phyloP scores from a whole-genome alignment of 2,329 filamentous ascomycete species.

The Cladophialophora exuberans region DNA sequence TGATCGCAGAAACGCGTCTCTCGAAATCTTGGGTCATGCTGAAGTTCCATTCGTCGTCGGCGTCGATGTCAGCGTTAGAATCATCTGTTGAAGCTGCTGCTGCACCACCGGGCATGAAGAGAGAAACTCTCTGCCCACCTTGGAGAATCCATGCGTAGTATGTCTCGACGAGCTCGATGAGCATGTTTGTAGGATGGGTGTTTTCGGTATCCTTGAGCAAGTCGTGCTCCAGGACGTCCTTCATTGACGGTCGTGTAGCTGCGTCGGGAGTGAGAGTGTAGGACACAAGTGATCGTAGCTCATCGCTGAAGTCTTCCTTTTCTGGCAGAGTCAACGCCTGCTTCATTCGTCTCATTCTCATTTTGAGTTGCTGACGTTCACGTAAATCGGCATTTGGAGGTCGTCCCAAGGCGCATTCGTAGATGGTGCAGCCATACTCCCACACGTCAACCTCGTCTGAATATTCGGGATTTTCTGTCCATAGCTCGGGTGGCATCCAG shows the following conservation, averaged over 20 bases:
- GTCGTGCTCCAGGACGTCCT: conserved; percentile 48
- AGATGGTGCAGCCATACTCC: conserved; percentile 55
- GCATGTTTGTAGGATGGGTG: conserved; percentile 47
- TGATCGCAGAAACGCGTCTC: conserved; percentile 51
- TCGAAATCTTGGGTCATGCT: conserved; percentile 67
- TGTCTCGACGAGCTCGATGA: conserved; percentile 50
- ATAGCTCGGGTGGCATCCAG: conserved; percentile 69
- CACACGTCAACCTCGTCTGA: conserved; percentile 56
- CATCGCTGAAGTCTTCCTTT: conserved; percentile 47
- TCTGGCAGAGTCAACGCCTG: conserved; percentile 48
- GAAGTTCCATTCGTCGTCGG: conserved; percentile 66
- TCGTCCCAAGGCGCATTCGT: conserved; percentile 53
- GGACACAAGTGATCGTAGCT: conserved; percentile 49
- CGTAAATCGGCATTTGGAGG: conserved; percentile 53
- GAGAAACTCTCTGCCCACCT: conserved; percentile 55
- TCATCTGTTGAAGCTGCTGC: conserved; percentile 54
- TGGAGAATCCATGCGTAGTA: conserved; percentile 54
- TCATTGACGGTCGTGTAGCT: conserved; percentile 49
- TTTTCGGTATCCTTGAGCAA: conserved; percentile 49
- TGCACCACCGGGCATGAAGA: conserved; percentile 64
- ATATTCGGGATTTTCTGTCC: conserved; percentile 48
- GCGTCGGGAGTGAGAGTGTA: conserved; percentile 50
- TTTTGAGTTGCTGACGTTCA: conserved; percentile 38
- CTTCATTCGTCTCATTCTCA: conserved; percentile 49
- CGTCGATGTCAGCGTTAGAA: conserved; percentile 47